These are phyloP conservation scores for Raddia guianensis DNA, from an alignment of 176 grass and related monocot species.

Conservation along the genomic window DNA sequence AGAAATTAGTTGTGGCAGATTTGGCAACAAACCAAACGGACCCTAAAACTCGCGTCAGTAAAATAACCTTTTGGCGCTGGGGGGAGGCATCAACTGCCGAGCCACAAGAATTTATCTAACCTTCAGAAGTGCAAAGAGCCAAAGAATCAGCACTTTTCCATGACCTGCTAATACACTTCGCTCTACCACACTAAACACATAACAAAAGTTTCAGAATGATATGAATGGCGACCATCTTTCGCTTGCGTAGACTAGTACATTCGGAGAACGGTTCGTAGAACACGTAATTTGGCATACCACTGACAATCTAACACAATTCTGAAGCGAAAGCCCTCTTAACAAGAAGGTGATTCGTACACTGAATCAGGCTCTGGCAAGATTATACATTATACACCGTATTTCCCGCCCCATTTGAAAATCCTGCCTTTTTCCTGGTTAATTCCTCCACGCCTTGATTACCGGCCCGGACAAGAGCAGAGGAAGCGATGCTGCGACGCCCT, in stretches of 20 bases:
- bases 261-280: no score
- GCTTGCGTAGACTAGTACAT: no score
- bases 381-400: background rate
- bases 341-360: no score
- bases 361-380: background rate
- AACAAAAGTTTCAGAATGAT: background rate
- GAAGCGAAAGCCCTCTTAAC: no score
- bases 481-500: constrained; percentile 22
- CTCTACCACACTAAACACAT: background rate
- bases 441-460: background rate
- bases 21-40: no score
- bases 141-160: background rate
- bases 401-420: constrained; percentile 34
- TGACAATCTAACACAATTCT: no score
- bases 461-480: constrained; percentile 8
- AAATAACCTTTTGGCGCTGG: background rate
- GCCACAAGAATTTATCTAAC: constrained; percentile 7
- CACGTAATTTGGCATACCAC: no score
- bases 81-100: background rate
- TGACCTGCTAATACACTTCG: background rate
- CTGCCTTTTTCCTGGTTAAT: background rate
- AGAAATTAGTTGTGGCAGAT: no score
- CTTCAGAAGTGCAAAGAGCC: background rate
- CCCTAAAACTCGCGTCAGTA: background rate
- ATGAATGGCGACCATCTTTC: no score